phyloP scores from a whole-genome alignment of 1,284 basidiomycete genomes.

The Pholiota adiposa region DNA sequence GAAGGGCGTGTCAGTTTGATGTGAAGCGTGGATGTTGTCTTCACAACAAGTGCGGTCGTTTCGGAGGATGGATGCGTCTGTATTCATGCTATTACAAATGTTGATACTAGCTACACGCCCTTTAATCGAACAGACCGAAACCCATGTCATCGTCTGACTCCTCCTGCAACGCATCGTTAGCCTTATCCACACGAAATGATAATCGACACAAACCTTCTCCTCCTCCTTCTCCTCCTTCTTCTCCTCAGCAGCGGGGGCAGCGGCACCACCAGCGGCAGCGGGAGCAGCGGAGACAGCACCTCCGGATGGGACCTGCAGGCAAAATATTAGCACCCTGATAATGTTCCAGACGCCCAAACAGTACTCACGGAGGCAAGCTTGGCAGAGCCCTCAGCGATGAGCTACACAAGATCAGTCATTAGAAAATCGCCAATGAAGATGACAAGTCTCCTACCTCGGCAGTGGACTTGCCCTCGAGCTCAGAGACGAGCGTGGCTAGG shows the following conservation, averaged over 20 bases:
- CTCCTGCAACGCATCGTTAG: conserved; percentile 53
- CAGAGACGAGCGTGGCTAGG: conserved; percentile 86
- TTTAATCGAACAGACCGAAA: conserved; percentile 94
- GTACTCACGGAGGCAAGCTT: conserved; percentile 92
- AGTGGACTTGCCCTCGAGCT: conserved; percentile 93
- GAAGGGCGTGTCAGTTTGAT: too few relatives aligned
- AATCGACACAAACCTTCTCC: conserved; percentile 62
- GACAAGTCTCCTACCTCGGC: conserved; percentile 60
- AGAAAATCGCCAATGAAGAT: background rate
- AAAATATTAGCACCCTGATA: background rate
- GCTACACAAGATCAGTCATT: conserved; percentile 40
- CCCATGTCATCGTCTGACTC: conserved; percentile 92
- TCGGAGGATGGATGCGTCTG: conserved; percentile 6
- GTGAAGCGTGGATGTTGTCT: too few relatives aligned
- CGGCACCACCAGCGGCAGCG: conserved; percentile 62
- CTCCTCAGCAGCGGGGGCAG: conserved; percentile 68
- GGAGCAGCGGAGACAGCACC: conserved; percentile 56
- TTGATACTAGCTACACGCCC: conserved; percentile 15
- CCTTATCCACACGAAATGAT: conserved; percentile 13
- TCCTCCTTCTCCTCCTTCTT: conserved; percentile 82
- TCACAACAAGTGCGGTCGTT: too few relatives aligned
- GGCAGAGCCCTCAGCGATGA: conserved; percentile 91
- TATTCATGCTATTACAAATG: conserved; percentile 14
- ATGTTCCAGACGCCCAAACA: conserved; percentile 10
- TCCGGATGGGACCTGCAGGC: conserved; percentile 75